These are phyloP conservation scores for Xylariaceae sp. DNA, from an alignment of 2,329 filamentous ascomycete genomes.

Conservation along the genomic window DNA sequence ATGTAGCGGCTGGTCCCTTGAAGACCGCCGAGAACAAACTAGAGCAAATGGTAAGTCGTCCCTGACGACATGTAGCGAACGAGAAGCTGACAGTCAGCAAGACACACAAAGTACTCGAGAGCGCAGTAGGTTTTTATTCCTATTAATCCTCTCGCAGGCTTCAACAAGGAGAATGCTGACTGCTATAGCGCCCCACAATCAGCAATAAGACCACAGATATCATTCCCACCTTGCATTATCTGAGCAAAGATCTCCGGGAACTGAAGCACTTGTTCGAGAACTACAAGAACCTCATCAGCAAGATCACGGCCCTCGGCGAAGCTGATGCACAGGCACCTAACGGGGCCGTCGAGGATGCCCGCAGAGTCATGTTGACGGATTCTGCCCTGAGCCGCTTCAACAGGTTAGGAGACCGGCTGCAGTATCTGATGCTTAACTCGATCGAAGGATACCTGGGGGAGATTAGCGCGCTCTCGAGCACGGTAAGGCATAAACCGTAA, in stretches of 20 bases:
- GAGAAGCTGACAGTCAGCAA: constrained; percentile 32
- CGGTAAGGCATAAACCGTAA: constrained; percentile 62
- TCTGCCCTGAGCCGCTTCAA: constrained; percentile 65
- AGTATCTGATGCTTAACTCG: constrained; percentile 66
- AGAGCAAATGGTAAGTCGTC: constrained; percentile 53
- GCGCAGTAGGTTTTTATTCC: constrained; percentile 39
- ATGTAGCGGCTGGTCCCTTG: constrained; percentile 64
- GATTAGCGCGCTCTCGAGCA: constrained; percentile 72
- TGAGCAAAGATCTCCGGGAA: constrained; percentile 66
- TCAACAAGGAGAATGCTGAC: constrained; percentile 19
- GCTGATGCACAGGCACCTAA: constrained; percentile 19
- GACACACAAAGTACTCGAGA: constrained; percentile 46
- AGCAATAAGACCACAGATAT: constrained; percentile 57
- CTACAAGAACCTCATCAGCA: constrained; percentile 65
- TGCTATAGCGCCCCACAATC: constrained; percentile 41
- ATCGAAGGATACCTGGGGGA: constrained; percentile 70
- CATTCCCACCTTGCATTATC: constrained; percentile 62
- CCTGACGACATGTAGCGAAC: not conserved
- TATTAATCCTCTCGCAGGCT: constrained; percentile 1
- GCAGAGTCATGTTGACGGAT: constrained; percentile 44
- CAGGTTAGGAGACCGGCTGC: constrained; percentile 63
- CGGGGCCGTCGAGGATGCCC: constrained; percentile 15
- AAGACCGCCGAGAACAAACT: constrained; percentile 54
- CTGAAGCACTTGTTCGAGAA: constrained; percentile 66
- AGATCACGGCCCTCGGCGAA: constrained; percentile 56